Conservation (phyloP, 768 basidiomycete species). For the Lactarius evosmus region DNA sequence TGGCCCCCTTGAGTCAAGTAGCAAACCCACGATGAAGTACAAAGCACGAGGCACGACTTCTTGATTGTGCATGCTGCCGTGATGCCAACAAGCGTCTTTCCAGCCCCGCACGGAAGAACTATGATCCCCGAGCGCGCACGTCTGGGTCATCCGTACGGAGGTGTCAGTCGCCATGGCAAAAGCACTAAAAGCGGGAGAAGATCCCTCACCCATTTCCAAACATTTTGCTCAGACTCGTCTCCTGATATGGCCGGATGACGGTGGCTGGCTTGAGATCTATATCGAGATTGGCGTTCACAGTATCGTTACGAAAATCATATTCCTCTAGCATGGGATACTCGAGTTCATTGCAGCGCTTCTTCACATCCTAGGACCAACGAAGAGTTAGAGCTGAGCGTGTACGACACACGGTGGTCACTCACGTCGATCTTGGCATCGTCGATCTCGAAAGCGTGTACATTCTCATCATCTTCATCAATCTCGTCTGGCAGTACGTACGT, state of each 20-base stretch:
- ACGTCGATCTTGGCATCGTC: constrained; percentile 92
- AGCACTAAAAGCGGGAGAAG: constrained; percentile 8
- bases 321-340: constrained; percentile 99
- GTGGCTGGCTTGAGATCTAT: constrained; percentile 98
- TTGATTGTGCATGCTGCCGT: constrained; percentile 99
- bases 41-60: constrained; percentile 95
- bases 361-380: constrained; percentile 68
- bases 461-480: constrained; percentile 96
- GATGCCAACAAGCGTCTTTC: constrained; percentile 99
- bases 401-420: constrained; percentile 29
- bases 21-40: constrained; percentile 87
- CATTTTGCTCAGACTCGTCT: constrained; percentile 98
- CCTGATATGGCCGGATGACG: constrained; percentile 96
- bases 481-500: constrained; percentile 59
- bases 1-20: constrained; percentile 3
- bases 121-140: constrained; percentile 98
- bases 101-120: constrained; percentile 96
- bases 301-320: constrained; percentile 98
- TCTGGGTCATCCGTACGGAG: constrained; percentile 41
- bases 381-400: not conserved
- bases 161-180: constrained; percentile 16
- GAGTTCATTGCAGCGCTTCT: constrained; percentile 93
- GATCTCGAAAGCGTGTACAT: constrained; percentile 96
- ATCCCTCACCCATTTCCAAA: constrained; percentile 89
- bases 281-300: constrained; percentile 92